Percentiles rank a stretch among this genome's conserved stretches.
These are phyloP conservation scores for Colletotrichum agaves DNA, from an alignment of 2,329 filamentous ascomycete genomes.

Conservation along the genomic window DNA sequence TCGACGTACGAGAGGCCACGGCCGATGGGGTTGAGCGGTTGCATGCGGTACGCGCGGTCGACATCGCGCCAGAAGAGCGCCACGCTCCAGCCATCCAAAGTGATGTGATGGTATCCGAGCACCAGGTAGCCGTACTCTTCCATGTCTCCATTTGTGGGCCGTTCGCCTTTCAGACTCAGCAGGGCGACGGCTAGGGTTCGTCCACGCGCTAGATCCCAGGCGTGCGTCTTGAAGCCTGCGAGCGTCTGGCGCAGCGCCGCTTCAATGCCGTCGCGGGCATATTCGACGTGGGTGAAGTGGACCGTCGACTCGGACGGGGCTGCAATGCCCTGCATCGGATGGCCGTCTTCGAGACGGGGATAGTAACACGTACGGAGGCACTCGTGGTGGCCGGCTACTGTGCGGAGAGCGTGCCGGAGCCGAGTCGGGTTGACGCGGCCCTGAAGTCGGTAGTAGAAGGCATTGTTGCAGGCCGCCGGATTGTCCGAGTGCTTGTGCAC, in stretches of 20 bases:
- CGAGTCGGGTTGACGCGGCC: conserved; percentile 46
- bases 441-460: conserved; percentile 44
- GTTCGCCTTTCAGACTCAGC: not conserved
- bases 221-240: not conserved
- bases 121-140: conserved; percentile 44
- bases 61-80: conserved; percentile 56
- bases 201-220: conserved; percentile 9
- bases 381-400: conserved; percentile 46
- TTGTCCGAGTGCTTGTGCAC: conserved; percentile 47
- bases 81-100: conserved; percentile 59
- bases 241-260: not conserved
- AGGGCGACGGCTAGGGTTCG: not conserved
- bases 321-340: conserved; percentile 12
- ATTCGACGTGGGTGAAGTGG: not conserved
- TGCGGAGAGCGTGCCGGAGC: conserved; percentile 48
- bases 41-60: conserved; percentile 52
- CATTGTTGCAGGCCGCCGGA: conserved; percentile 53
- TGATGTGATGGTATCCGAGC: conserved; percentile 59
- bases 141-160: conserved; percentile 43
- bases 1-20: conserved; percentile 47
- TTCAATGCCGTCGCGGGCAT: not conserved
- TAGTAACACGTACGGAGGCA: conserved; percentile 47
- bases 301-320: conserved; percentile 3
- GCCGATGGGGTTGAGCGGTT: conserved; percentile 37
- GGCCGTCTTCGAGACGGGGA: not conserved